These are phyloP conservation scores for Talaromyces sp. DNA, from an alignment of 2,329 filamentous ascomycete genomes.

Conservation along the genomic window DNA sequence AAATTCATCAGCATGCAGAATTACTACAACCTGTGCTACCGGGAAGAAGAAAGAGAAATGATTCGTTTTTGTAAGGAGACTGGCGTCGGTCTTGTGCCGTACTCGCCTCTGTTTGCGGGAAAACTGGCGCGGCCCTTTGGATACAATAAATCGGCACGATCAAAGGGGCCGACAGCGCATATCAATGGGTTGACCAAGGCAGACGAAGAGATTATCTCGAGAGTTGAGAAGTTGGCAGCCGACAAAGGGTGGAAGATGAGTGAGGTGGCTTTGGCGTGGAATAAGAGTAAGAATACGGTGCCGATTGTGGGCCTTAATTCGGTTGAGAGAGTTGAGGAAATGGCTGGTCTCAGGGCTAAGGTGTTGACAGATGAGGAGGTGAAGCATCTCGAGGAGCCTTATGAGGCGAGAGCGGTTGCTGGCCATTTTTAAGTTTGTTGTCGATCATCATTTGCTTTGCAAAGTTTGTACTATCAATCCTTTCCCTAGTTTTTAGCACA, in stretches of 20 bases:
- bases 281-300: slow-evolving; percentile 39
- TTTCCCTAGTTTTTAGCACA: background rate
- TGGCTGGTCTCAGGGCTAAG: background rate
- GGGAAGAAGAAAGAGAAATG: slow-evolving; percentile 62
- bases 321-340: slow-evolving; percentile 21
- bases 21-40: slow-evolving; percentile 54
- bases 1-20: slow-evolving; percentile 52
- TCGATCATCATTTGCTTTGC: background rate
- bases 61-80: slow-evolving; percentile 50
- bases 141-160: background rate
- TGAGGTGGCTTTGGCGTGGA: slow-evolving; percentile 41
- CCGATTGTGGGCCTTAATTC: slow-evolving; percentile 55
- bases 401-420: slow-evolving; percentile 8
- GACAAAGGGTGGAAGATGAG: slow-evolving; percentile 37
- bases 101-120: slow-evolving; percentile 16
- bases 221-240: slow-evolving; percentile 50
- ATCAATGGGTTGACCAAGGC: background rate
- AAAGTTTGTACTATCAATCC: background rate
- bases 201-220: slow-evolving; percentile 30
- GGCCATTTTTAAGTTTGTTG: slow-evolving; percentile 6
- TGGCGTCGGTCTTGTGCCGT: slow-evolving; percentile 48
- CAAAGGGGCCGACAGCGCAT: background rate
- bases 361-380: background rate
- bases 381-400: background rate
- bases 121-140: slow-evolving; percentile 10